Evolutionary conservation across 2,329 filamentous ascomycete genomes (phyloP).

Genomic region (Elsinoe batatas): DNA sequence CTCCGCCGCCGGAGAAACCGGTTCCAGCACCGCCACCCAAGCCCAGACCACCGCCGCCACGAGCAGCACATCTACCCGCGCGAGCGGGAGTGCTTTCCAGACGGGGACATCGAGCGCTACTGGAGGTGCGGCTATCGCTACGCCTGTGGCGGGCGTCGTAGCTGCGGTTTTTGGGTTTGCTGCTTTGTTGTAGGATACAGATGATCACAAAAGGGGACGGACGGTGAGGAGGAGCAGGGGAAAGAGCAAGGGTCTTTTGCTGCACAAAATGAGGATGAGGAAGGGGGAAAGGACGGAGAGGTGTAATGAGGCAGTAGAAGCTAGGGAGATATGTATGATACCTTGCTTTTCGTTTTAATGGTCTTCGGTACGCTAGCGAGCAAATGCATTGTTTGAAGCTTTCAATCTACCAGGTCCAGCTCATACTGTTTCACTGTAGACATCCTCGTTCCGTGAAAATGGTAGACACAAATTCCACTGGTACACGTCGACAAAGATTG

Average conservation of each 20-base stretch:
- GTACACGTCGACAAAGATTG: no score
- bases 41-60: constrained; percentile 4
- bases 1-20: not conserved
- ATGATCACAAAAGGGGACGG: not conserved
- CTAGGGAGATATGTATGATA: constrained; percentile 4
- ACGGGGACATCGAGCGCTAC: not conserved
- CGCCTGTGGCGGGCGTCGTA: constrained; percentile 12
- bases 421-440: no score
- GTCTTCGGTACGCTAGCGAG: not conserved
- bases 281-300: not conserved
- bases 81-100: constrained; percentile 13
- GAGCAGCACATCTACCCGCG: not conserved
- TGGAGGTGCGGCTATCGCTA: constrained; percentile 14
- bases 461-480: no score
- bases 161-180: constrained; percentile 14
- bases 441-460: no score
- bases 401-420: no score
- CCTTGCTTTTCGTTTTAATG: not conserved
- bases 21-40: constrained; percentile 2
- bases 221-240: not conserved
- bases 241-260: not conserved
- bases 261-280: not conserved
- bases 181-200: constrained; percentile 12
- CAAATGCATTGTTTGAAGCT: not conserved
- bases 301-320: not conserved